Evolutionary conservation across 208 protist genomes (phyloP), one percentile per base, ranked within the genome.

Genomic region (Angomonas desouzai): DNA sequence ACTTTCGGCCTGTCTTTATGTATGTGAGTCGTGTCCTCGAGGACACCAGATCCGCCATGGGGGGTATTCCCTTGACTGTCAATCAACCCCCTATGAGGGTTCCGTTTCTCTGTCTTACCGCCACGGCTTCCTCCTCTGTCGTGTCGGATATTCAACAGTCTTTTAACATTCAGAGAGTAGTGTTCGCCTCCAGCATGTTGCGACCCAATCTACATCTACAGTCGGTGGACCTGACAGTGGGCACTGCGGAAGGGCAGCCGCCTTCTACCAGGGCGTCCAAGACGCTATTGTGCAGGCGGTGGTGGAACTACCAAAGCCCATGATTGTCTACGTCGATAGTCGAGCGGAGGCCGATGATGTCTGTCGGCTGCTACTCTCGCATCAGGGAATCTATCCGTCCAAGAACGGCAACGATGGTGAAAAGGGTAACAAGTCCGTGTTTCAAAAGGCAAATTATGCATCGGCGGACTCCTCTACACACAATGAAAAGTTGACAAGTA

Each of bases 1-100:
- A 99, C 66, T 99, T 98, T 71, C 76, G 89, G 0, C 87, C 87
- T 1, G 68, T 77, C 28, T 97, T 88, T 58, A 83, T 93, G 81
- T 93, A 92, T 48, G 55, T 94, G 6, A 74, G 79, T 27, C 71
- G 79, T 16, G 70, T 92, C 7, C 65, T 97, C 0, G 55, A 67
- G 22, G 48, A 75, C 65, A 51, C 53, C 9, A 45, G 27, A 45
- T 25, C n/a, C 3, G n/a, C 3, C 13, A 34, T n/a, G n/a, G n/a
- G n/a, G n/a, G n/a, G n/a, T n/a, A n/a, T n/a, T n/a, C n/a, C n/a
- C n/a, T n/a, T n/a, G n/a, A n/a, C n/a, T n/a, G n/a, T n/a, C n/a
- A n/a, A n/a, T n/a, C n/a, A n/a, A n/a, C n/a, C n/a, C n/a, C n/a
- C n/a, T n/a, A n/a, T n/a, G n/a, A n/a, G n/a, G n/a, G 58, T 72